These are phyloP conservation scores for Pseudogymnoascus sp. DNA, from an alignment of 2,329 filamentous ascomycete genomes.

Conservation along the genomic window DNA sequence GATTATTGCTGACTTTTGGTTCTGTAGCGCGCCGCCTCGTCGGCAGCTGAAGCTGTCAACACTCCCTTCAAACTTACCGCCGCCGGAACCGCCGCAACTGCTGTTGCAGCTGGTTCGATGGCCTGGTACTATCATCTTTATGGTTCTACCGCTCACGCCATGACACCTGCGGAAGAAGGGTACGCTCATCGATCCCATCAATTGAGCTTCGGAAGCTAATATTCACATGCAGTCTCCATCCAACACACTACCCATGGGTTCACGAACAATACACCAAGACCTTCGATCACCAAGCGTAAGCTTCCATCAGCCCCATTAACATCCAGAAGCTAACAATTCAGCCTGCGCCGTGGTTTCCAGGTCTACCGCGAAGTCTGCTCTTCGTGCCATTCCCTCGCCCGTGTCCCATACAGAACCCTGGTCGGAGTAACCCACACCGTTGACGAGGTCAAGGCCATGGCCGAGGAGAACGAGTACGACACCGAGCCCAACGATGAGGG, in stretches of 20 bases:
- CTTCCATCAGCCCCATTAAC: conserved; percentile 21
- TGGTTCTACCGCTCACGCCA: conserved; percentile 77
- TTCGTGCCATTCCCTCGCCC: conserved; percentile 91
- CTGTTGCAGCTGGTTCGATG: conserved; percentile 78
- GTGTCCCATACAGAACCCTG: conserved; percentile 86
- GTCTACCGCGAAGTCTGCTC: conserved; percentile 98
- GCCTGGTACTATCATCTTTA: conserved; percentile 98
- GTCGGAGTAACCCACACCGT: conserved; percentile 91
- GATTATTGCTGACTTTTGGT: conserved; percentile 34
- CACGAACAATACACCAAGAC: conserved; percentile 89
- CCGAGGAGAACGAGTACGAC: conserved; percentile 98
- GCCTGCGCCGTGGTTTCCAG: conserved; percentile 97
- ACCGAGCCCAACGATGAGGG: conserved; percentile 96
- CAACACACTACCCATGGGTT: conserved; percentile 91
- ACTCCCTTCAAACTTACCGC: conserved; percentile 78
- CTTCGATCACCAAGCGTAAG: conserved; percentile 94
- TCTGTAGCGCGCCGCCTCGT: conserved; percentile 57
- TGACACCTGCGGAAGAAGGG: conserved; percentile 96
- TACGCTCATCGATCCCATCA: conserved; percentile 50
- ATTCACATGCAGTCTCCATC: conserved; percentile 63
- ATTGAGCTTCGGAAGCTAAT: conserved; percentile 1
- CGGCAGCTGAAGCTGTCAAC: conserved; percentile 61
- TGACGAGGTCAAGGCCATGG: conserved; percentile 94
- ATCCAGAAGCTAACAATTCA: conserved; percentile 33
- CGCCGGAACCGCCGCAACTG: conserved; percentile 78